These are phyloP conservation scores for Tulasnella sp. DNA, from an alignment of 768 basidiomycete species.

Conservation along the genomic window DNA sequence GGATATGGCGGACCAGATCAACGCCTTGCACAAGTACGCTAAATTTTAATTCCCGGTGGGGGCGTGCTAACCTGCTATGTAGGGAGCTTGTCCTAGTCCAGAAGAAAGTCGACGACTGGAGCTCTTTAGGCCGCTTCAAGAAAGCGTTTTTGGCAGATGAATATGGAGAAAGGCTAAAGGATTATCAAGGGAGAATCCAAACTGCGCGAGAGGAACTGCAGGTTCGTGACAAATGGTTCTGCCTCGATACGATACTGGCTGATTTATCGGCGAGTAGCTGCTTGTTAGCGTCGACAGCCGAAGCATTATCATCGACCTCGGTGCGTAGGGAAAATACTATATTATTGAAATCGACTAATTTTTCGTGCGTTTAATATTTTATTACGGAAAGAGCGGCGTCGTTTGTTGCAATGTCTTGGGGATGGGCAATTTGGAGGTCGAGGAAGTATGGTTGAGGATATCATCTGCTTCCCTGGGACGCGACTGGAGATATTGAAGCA, in stretches of 20 bases:
- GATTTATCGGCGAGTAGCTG: too few relatives aligned
- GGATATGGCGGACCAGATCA: not conserved
- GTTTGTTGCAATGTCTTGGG: too few relatives aligned
- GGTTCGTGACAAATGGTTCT: too few relatives aligned
- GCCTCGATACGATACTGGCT: too few relatives aligned
- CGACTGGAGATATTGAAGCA: too few relatives aligned
- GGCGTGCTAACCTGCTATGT: not conserved
- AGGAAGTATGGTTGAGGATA: too few relatives aligned
- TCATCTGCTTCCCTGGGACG: too few relatives aligned
- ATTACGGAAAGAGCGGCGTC: too few relatives aligned
- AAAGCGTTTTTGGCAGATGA: not conserved
- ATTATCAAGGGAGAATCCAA: too few relatives aligned
- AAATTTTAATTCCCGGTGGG: not conserved
- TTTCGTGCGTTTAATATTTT: too few relatives aligned
- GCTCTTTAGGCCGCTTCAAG: not conserved
- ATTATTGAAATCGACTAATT: not conserved
- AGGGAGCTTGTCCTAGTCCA: not conserved
- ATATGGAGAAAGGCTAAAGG: not conserved
- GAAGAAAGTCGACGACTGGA: not conserved
- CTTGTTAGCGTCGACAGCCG: not conserved
- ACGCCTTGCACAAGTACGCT: not conserved
- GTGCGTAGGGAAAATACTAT: not conserved
- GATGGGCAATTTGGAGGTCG: too few relatives aligned
- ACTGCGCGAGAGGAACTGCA: too few relatives aligned
- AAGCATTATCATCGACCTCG: not conserved